These are phyloP conservation scores for Aspergillus sp. DNA, from an alignment of 2,329 filamentous ascomycete species.

Conservation along the genomic window DNA sequence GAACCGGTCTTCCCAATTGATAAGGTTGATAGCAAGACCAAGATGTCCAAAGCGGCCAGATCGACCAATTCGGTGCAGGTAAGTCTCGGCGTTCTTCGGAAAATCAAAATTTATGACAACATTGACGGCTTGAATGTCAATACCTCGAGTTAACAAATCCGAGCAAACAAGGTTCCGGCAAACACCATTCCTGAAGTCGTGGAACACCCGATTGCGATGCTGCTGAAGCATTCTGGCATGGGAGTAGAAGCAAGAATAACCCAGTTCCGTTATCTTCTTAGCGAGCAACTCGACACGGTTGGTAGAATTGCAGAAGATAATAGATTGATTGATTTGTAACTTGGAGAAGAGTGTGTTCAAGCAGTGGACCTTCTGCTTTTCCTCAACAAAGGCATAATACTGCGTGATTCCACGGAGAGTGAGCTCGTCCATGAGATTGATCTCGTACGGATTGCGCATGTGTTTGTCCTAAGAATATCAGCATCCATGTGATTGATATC, in stretches of 20 bases:
- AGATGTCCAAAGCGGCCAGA: constrained; percentile 96
- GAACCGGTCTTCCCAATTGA: constrained; percentile 99
- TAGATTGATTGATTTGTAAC: constrained; percentile 99
- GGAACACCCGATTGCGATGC: constrained; percentile 96
- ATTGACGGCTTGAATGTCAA: constrained; percentile 98
- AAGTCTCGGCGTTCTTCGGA: constrained; percentile 98
- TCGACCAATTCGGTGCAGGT: constrained; percentile 95
- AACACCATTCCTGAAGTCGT: constrained; percentile 97
- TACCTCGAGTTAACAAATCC: constrained; percentile 94
- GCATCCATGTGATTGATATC: constrained; percentile 31
- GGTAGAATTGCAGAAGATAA: constrained; percentile 99
- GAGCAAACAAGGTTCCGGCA: constrained; percentile 98
- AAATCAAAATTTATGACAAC: constrained; percentile 99
- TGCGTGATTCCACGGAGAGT: constrained; percentile 97
- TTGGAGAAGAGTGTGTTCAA: constrained; percentile 98
- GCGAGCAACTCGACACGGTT: constrained; percentile 96
- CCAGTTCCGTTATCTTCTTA: constrained; percentile 98
- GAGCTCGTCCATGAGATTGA: constrained; percentile 99
- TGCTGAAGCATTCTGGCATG: constrained; percentile 98
- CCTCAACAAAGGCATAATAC: constrained; percentile 98
- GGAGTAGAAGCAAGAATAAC: constrained; percentile 99
- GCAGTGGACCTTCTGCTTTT: constrained; percentile 99
- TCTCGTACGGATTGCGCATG: constrained; percentile 94
- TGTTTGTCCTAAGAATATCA: constrained; percentile 69
- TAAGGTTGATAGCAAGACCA: constrained; percentile 96